phyloP scores from a whole-genome alignment of 139 green algal species.

The Raphidocelis subcapitata region DNA sequence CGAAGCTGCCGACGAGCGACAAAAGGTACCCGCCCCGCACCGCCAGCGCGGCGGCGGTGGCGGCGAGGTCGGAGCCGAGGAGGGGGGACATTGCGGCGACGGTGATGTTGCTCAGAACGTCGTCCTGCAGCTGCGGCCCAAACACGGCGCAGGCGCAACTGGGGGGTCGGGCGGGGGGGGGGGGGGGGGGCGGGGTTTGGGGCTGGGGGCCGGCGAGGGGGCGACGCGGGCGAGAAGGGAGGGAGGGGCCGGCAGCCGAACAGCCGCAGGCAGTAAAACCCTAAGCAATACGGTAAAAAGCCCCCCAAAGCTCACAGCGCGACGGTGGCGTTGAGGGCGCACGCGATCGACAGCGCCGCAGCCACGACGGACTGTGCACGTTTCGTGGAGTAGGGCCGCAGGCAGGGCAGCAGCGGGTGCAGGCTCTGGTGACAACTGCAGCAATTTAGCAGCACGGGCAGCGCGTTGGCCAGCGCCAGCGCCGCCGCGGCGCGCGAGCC shows the following conservation, averaged over 20 bases:
- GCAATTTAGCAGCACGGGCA: slow-evolving; percentile 28
- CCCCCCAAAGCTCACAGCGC: not conserved
- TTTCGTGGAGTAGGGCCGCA: slow-evolving; percentile 11
- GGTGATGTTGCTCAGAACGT: slow-evolving; percentile 18
- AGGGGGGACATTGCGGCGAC: slow-evolving; percentile 15
- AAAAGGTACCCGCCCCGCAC: slow-evolving; percentile 26
- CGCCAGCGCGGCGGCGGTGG: not conserved
- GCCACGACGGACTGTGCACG: slow-evolving; percentile 17
- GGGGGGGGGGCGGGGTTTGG: no score
- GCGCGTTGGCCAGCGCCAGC: not conserved
- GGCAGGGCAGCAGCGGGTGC: slow-evolving; percentile 23
- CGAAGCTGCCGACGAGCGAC: slow-evolving; percentile 17
- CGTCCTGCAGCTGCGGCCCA: slow-evolving; percentile 13
- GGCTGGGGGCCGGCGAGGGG: not conserved
- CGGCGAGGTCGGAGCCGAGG: slow-evolving; percentile 9
- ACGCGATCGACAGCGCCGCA: slow-evolving; percentile 7
- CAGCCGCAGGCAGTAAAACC: no score
- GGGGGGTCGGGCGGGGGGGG: no score
- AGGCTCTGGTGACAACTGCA: slow-evolving; percentile 24
- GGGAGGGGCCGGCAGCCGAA: no score
- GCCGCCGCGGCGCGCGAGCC: not conserved
- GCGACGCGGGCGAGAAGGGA: no score
- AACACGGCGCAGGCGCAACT: slow-evolving; percentile 2
- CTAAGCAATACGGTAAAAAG: no score
- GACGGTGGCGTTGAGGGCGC: slow-evolving; percentile 15